Percentiles rank a stretch among this genome's conserved stretches.
These are phyloP conservation scores for Spizellomyces punctatus DNA, from an alignment of 192 early-diverging fungal genomes.

Conservation along the genomic window DNA sequence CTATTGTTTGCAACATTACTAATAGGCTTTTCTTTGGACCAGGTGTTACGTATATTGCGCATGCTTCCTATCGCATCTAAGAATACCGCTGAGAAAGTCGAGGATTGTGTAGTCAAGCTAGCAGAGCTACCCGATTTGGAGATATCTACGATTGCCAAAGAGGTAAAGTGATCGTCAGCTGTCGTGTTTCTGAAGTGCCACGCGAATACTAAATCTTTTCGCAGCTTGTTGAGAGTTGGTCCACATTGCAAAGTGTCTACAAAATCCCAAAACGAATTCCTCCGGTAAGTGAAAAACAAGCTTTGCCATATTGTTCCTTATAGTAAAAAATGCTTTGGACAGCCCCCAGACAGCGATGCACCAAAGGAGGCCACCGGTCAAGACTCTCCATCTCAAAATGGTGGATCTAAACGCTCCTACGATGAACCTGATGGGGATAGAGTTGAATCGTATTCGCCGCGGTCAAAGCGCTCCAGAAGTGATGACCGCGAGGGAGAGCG, in stretches of 20 bases:
- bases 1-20: not conserved
- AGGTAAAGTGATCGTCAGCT: conserved; percentile 34
- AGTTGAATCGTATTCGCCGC: not conserved
- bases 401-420: conserved; percentile 1
- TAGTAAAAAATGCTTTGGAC: conserved; percentile 6
- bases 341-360: not conserved
- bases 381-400: not conserved
- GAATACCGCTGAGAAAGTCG: conserved; percentile 78
- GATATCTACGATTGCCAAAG: conserved; percentile 49
- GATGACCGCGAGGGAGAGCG: not conserved
- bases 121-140: conserved; percentile 48
- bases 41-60: conserved; percentile 61
- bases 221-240: conserved; percentile 47
- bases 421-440: conserved; percentile 3
- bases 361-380: not conserved
- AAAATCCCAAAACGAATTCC: conserved; percentile 50
- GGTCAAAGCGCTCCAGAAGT: not conserved
- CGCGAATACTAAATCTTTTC: conserved; percentile 8
- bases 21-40: not conserved
- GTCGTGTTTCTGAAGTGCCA: no score
- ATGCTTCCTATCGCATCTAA: conserved; percentile 77
- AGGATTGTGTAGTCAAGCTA: conserved; percentile 63
- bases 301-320: conserved; percentile 6
- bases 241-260: conserved; percentile 38
- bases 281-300: conserved; percentile 1